Base-by-base conservation (phyloP, 441 rosid species). In the Melastoma candidum region DNA sequence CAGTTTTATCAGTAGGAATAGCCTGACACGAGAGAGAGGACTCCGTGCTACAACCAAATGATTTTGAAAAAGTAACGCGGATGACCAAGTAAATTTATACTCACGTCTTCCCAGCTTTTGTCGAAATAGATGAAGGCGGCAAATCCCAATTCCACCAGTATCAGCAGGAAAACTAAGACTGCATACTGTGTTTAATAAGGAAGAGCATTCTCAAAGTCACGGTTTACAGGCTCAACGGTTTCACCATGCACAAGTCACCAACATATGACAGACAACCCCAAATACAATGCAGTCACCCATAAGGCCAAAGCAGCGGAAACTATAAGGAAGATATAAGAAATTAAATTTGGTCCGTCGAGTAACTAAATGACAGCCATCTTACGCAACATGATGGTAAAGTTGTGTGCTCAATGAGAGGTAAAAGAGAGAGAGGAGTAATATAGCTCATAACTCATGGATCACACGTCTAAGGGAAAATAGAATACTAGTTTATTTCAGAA, bases 1-100 rank as follows among this genome's bases (percentile, higher is more conserved):
- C 99, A 47, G 97, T 90, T 74, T 74, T 76, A 71, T 94, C 99
- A 0, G 75, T 68, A 9, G 99, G 99, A 66, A 94, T 63, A 69
- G 83, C 87, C 99, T 94, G 71, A 3, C 22, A 64, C 26, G 58
- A 54, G 47, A 13, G 55, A n/a, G 57, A 49, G 56, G 6, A n/a
- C 48, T 11, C 12, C 70, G 39, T 22, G 43, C 69, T 48, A 12
- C 49, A 36, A n/a, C 43, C 22, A 26, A 9, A 25, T 22, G 46
- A 44, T n/a, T 53, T 32, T 3, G 45, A 43, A 9, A 12, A 6
- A 26, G 11, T 14, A 54, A 48, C 55, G 32, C 11, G 14, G 62
- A 63, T 62, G 61, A 32, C 27, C 22, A 44, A 44, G 17, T 11
- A 0, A 13, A 26, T 17, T 51, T 6, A 7, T 36, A 59, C 87